Evolutionary conservation across 805 yeast genomes (phyloP).

Genomic region (Yamadazyma insecticola): DNA sequence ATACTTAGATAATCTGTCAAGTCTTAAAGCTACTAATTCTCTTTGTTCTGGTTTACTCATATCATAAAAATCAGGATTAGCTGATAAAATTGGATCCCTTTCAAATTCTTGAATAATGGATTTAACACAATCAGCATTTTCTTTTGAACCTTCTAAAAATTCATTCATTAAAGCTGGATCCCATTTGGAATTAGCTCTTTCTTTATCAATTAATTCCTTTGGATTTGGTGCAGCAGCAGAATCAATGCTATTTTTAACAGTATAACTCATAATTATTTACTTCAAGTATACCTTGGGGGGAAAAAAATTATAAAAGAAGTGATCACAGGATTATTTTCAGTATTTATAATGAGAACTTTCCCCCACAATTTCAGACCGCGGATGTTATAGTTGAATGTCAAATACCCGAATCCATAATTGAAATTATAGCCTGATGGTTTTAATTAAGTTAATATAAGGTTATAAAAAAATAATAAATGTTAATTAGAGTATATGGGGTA

Average conservation of each 20-base stretch:
- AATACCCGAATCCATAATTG: no score
- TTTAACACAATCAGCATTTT: slow-evolving; percentile 44
- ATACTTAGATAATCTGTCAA: slow-evolving; percentile 56
- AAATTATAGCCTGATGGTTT: no score
- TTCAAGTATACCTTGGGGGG: no score
- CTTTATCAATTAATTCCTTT: slow-evolving; percentile 23
- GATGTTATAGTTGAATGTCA: no score
- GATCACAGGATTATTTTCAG: no score
- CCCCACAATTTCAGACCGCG: no score
- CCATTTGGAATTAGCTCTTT: slow-evolving; percentile 26
- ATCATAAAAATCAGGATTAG: slow-evolving; percentile 55
- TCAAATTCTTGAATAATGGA: slow-evolving; percentile 53
- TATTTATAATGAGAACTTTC: no score
- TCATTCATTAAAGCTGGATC: slow-evolving; percentile 37
- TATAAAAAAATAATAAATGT: no score
- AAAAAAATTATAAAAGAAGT: no score
- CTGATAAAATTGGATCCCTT: slow-evolving; percentile 61
- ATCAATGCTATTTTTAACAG: slow-evolving; percentile 16
- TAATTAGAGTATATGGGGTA: no score
- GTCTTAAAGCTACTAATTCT: slow-evolving; percentile 55
- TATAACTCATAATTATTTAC: slow-evolving; percentile 1
- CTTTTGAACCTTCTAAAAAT: slow-evolving; percentile 37
- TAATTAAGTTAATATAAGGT: no score
- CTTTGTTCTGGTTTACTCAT: slow-evolving; percentile 53
- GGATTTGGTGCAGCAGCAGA: slow-evolving; percentile 29